Conservation (phyloP, 441 rosid species). For the Euphorbia celastroides region DNA sequence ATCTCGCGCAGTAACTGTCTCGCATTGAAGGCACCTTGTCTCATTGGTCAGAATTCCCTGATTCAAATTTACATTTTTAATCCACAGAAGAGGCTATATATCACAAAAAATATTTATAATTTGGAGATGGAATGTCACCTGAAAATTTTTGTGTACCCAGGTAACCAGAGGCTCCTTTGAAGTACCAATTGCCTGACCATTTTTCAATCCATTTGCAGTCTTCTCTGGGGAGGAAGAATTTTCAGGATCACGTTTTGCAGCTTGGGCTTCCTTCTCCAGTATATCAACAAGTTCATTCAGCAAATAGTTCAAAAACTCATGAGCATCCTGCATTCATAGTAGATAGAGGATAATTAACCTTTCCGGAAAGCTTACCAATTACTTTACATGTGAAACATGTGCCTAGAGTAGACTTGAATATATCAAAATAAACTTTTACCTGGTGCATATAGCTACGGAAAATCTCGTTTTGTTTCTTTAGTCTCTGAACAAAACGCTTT, state of each 20-base stretch:
- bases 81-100: neutral
- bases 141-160: slow-evolving; percentile 94
- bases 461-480: slow-evolving; percentile 97
- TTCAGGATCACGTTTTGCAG: slow-evolving; percentile 67
- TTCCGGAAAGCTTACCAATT: neutral
- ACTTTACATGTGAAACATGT: neutral
- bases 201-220: slow-evolving; percentile 61
- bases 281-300: slow-evolving; percentile 93
- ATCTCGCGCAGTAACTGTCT: slow-evolving; percentile 93
- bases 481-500: slow-evolving; percentile 91
- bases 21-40: slow-evolving; percentile 86
- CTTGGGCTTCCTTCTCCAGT: slow-evolving; percentile 83
- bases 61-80: slow-evolving; percentile 14
- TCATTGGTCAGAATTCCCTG: slow-evolving; percentile 96
- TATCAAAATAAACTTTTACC: slow-evolving; percentile 35
- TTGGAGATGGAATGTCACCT: slow-evolving; percentile 38
- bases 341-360: slow-evolving; percentile 1
- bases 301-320: slow-evolving; percentile 85
- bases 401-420: neutral
- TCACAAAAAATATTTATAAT: neutral
- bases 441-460: slow-evolving; percentile 99
- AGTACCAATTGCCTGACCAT: slow-evolving; percentile 53
- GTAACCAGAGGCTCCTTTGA: slow-evolving; percentile 80
- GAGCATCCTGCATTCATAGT: slow-evolving; percentile 66
- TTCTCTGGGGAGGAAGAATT: slow-evolving; percentile 65